Conservation (phyloP, 352 stramenopile genomes). For the Phytophthora europaea region DNA sequence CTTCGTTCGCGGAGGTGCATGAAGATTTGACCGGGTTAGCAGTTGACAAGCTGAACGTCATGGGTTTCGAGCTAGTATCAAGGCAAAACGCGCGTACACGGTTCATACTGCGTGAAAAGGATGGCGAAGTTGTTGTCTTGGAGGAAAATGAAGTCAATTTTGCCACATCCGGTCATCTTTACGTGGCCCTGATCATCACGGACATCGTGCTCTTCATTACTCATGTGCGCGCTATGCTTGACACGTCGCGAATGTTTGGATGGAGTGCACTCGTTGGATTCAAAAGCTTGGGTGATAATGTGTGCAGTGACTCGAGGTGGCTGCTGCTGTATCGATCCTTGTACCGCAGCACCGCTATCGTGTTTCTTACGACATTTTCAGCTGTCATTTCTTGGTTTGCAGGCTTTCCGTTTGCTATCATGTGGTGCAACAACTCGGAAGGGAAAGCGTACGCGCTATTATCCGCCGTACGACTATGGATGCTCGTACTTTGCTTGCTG, state of each 20-base stretch:
- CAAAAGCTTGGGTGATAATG: constrained; percentile 7
- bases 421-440: constrained; percentile 48
- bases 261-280: constrained; percentile 35
- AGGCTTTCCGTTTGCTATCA: constrained; percentile 53
- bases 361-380: constrained; percentile 54
- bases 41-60: constrained; percentile 55
- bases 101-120: constrained; percentile 39
- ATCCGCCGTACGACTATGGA: constrained; percentile 55
- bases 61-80: constrained; percentile 64
- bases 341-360: constrained; percentile 54
- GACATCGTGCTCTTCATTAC: constrained; percentile 50
- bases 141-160: constrained; percentile 59
- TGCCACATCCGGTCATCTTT: constrained; percentile 62
- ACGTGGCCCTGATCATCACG: constrained; percentile 49
- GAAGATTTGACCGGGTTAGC: constrained; percentile 52
- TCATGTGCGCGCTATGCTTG: constrained; percentile 40
- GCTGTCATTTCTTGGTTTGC: constrained; percentile 62
- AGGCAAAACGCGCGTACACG: constrained; percentile 52
- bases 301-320: constrained; percentile 45
- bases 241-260: constrained; percentile 49
- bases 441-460: constrained; percentile 44
- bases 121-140: constrained; percentile 28
- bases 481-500: constrained; percentile 52
- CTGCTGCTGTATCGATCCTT: constrained; percentile 62
- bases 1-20: constrained; percentile 45